A percentile compares a stretch with the other conserved stretches of the same genome.
Conservation (phyloP, 371 early-diverging fungal genomes). For the Mucor ambiguus region DNA sequence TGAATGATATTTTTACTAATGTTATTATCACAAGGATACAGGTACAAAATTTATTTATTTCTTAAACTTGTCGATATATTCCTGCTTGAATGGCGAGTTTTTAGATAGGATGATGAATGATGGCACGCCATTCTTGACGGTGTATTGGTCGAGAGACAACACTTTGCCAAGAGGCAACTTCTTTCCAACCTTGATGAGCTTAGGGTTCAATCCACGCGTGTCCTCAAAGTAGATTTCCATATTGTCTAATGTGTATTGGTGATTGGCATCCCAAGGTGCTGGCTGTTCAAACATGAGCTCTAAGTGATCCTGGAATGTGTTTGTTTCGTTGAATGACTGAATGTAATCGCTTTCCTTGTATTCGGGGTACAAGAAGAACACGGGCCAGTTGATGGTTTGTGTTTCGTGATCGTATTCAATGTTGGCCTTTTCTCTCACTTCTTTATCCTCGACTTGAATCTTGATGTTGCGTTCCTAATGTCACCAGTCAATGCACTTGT, state of each 20-base stretch:
- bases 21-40: too few relatives aligned
- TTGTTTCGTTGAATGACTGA: slow-evolving; percentile 80
- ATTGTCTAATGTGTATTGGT: slow-evolving; percentile 66
- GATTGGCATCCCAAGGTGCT: slow-evolving; percentile 81
- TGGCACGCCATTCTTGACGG: slow-evolving; percentile 70
- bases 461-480: slow-evolving; percentile 58
- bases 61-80: slow-evolving; percentile 64
- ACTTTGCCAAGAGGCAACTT: slow-evolving; percentile 54
- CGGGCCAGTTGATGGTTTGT: slow-evolving; percentile 81
- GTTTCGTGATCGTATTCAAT: slow-evolving; percentile 69
- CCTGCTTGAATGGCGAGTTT: slow-evolving; percentile 57
- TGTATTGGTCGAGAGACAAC: slow-evolving; percentile 60
- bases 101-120: slow-evolving; percentile 73
- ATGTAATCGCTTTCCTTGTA: slow-evolving; percentile 91
- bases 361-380: slow-evolving; percentile 95
- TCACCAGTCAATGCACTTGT: background rate
- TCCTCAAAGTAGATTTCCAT: slow-evolving; percentile 84
- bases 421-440: slow-evolving; percentile 48
- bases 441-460: slow-evolving; percentile 48
- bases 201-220: slow-evolving; percentile 52
- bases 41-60: slow-evolving; percentile 30
- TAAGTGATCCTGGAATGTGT: slow-evolving; percentile 85
- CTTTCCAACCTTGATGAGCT: slow-evolving; percentile 73
- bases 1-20: too few relatives aligned
- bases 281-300: slow-evolving; percentile 82